Conservation (phyloP, 2,329 filamentous ascomycete species). For the Monilinia fructigena region DNA sequence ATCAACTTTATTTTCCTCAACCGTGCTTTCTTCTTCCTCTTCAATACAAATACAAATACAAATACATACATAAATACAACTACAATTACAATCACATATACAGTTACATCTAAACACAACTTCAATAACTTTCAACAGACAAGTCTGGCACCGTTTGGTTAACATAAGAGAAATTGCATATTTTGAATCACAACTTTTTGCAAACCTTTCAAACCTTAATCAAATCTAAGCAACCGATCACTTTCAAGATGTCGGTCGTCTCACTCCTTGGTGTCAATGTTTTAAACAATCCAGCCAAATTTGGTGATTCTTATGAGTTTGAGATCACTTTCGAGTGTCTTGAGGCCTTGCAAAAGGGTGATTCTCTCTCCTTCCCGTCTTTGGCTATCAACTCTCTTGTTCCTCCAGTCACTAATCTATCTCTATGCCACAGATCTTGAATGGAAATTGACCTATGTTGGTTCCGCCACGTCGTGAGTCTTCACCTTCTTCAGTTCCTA, state of each 20-base stretch:
- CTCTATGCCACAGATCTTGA: constrained; percentile 69
- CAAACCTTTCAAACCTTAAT: background rate
- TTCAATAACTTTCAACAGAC: background rate
- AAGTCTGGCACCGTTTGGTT: constrained; percentile 12
- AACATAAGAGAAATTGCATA: background rate
- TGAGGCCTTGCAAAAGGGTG: constrained; percentile 90
- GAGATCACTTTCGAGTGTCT: constrained; percentile 99
- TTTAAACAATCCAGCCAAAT: constrained; percentile 93
- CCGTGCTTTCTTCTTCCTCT: constrained; percentile 1
- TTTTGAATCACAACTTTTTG: background rate
- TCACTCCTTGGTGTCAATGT: constrained; percentile 94
- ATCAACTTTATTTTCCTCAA: background rate
- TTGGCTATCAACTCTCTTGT: background rate
- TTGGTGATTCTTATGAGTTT: constrained; percentile 90
- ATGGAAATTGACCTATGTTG: constrained; percentile 99
- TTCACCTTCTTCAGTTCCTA: constrained; percentile 10
- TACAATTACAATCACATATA: background rate
- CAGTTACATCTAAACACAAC: too few relatives aligned
- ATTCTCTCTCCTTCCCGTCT: constrained; percentile 25
- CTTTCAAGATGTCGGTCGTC: constrained; percentile 81
- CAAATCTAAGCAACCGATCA: background rate
- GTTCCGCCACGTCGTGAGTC: constrained; percentile 91
- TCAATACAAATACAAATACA: background rate
- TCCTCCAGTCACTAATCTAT: constrained; percentile 29
- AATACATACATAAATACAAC: too few relatives aligned